Conservation (phyloP, 495 filamentous ascomycete species). For the Penicillium robsamsonii region DNA sequence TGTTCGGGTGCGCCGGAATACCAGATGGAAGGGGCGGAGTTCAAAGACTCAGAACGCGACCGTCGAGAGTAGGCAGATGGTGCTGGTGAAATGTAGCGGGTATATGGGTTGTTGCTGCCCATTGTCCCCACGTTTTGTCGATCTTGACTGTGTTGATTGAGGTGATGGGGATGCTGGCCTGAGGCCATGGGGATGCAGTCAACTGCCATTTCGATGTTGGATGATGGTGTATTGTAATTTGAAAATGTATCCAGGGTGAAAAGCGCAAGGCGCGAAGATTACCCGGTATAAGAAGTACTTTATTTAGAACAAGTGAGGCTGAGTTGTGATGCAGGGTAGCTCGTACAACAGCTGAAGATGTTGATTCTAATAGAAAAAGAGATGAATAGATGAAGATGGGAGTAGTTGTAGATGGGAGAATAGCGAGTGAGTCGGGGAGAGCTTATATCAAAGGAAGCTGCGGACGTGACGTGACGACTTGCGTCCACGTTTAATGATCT, state of each 20-base stretch:
- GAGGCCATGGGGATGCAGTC: slow-evolving; percentile 29
- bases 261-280: slow-evolving; percentile 3
- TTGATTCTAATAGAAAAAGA: neutral
- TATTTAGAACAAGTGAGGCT: slow-evolving; percentile 10
- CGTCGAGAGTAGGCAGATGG: slow-evolving; percentile 25
- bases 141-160: slow-evolving; percentile 15
- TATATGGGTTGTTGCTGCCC: slow-evolving; percentile 42
- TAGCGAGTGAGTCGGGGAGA: neutral
- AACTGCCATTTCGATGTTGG: slow-evolving; percentile 11
- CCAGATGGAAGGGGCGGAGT: slow-evolving; percentile 26
- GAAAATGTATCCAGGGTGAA: neutral
- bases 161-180: slow-evolving; percentile 28
- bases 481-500: slow-evolving; percentile 11
- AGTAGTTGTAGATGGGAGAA: slow-evolving; percentile 4
- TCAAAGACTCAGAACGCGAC: slow-evolving; percentile 31
- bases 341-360: slow-evolving; percentile 13
- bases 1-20: slow-evolving; percentile 34
- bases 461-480: slow-evolving; percentile 41
- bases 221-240: neutral
- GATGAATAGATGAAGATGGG: neutral
- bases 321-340: slow-evolving; percentile 15
- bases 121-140: slow-evolving; percentile 11
- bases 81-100: slow-evolving; percentile 33
- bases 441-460: slow-evolving; percentile 3
- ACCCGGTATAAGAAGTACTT: slow-evolving; percentile 14